These are phyloP conservation scores for Daphne laureola DNA, from an alignment of 441 rosid species.

Conservation along the genomic window DNA sequence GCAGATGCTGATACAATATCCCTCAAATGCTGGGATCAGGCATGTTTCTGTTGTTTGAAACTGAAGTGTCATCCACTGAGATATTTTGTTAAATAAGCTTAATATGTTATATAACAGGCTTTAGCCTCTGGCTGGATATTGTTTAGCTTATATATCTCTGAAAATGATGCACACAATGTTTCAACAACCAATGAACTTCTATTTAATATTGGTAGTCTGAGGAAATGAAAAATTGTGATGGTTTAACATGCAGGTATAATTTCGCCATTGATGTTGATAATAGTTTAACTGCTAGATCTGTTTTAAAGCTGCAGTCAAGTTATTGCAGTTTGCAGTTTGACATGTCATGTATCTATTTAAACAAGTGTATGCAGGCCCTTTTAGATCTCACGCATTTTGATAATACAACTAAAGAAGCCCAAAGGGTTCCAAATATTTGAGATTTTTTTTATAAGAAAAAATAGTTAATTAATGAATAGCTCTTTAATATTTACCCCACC, in stretches of 20 bases:
- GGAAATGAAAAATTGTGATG: background rate
- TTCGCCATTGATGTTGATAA: background rate
- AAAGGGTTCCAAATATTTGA: no score
- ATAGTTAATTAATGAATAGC: no score
- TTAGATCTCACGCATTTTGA: no score
- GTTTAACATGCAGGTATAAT: conserved; percentile 79
- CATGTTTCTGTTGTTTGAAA: conserved; percentile 9
- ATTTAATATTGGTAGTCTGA: background rate
- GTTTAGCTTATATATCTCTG: background rate
- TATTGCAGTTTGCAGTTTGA: no score
- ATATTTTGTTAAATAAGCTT: background rate
- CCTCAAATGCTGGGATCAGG: conserved; percentile 84
- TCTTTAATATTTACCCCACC: no score
- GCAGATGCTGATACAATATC: conserved; percentile 96
- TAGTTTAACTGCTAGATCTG: background rate
- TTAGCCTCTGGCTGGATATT: no score
- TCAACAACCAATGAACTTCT: background rate
- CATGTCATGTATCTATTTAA: no score
- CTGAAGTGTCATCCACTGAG: no score
- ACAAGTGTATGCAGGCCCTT: no score
- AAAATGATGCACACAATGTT: background rate
- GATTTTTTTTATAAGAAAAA: no score
- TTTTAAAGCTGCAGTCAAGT: no score
- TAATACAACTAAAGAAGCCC: no score
- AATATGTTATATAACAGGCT: background rate